Percentiles rank a stretch among this genome's conserved stretches.
Evolutionary conservation across 202 grass and related monocot species (phyloP).

Genomic region (Hordeum pubiflorum): DNA sequence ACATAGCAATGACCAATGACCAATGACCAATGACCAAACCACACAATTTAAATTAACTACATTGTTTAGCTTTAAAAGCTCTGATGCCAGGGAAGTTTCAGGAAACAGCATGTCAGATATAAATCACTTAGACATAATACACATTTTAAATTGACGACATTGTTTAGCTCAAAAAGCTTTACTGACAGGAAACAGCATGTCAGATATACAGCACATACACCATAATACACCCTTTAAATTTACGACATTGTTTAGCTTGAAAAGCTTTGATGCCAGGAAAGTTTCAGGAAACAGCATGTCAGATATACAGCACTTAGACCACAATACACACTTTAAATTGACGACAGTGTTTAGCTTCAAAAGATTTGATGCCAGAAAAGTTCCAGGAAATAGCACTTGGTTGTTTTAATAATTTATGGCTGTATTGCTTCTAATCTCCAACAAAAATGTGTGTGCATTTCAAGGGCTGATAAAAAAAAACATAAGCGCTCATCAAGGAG

Average conservation of each 20-base stretch:
- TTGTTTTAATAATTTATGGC: background rate
- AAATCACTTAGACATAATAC: background rate
- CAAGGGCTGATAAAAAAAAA: slow-evolving; percentile 2
- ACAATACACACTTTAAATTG: background rate
- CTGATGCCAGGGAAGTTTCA: slow-evolving; percentile 1
- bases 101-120: slow-evolving; percentile 12
- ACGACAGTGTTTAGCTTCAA: slow-evolving; percentile 4
- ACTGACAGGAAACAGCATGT: background rate
- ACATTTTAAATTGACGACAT: background rate
- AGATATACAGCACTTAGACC: slow-evolving; percentile 1
- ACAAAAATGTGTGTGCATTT: background rate
- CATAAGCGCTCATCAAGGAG: background rate
- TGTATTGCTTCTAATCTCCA: slow-evolving; percentile 9
- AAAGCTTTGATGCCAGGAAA: slow-evolving; percentile 14
- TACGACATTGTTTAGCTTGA: background rate
- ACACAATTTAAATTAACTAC: background rate
- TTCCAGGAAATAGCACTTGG: background rate
- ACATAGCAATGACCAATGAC: background rate
- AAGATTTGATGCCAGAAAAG: background rate
- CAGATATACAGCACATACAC: slow-evolving; percentile 14
- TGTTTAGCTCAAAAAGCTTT: slow-evolving; percentile 10
- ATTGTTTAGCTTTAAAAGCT: slow-evolving; percentile 20
- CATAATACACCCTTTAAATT: slow-evolving; percentile 5
- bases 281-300: slow-evolving; percentile 6
- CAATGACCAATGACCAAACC: background rate